phyloP scores from a whole-genome alignment of 768 basidiomycete species.

The Epithele typhae region DNA sequence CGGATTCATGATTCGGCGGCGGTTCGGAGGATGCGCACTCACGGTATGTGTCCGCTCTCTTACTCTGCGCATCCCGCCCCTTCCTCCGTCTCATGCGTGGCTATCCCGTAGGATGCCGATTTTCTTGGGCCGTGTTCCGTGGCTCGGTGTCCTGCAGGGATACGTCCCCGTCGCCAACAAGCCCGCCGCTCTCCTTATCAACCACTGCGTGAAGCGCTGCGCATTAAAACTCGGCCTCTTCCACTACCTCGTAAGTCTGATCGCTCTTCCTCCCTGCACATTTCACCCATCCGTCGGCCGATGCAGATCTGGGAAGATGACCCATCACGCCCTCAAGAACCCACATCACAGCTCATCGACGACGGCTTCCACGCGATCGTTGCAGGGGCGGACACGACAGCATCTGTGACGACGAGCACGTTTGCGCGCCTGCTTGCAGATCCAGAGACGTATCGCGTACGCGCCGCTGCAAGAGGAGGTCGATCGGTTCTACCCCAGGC shows the following conservation, averaged over 20 bases:
- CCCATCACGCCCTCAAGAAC: neutral
- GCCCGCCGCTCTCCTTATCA: too few relatives aligned
- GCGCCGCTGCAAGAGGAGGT: slow-evolving; percentile 20
- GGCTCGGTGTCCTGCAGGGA: too few relatives aligned
- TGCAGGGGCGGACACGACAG: slow-evolving; percentile 28
- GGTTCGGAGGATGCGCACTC: too few relatives aligned
- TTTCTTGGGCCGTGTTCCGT: too few relatives aligned
- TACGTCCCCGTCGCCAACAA: too few relatives aligned
- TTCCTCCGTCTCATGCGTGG: too few relatives aligned
- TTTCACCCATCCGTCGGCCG: neutral
- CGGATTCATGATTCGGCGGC: too few relatives aligned
- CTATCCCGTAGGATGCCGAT: too few relatives aligned
- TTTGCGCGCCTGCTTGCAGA: slow-evolving; percentile 22
- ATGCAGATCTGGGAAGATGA: slow-evolving; percentile 13
- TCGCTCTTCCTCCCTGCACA: neutral
- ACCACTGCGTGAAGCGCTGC: too few relatives aligned
- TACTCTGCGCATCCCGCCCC: too few relatives aligned
- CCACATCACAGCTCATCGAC: slow-evolving; percentile 5
- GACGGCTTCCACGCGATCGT: slow-evolving; percentile 22
- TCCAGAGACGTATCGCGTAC: slow-evolving; percentile 13
- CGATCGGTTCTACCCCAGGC: slow-evolving; percentile 21
- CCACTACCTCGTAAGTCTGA: slow-evolving; percentile 29
- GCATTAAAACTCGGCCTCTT: too few relatives aligned
- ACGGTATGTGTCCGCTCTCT: too few relatives aligned
- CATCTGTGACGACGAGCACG: slow-evolving; percentile 18